Conservation (phyloP, 306 rosid species). For the barrel medic (Medicago truncatula) region DNA sequence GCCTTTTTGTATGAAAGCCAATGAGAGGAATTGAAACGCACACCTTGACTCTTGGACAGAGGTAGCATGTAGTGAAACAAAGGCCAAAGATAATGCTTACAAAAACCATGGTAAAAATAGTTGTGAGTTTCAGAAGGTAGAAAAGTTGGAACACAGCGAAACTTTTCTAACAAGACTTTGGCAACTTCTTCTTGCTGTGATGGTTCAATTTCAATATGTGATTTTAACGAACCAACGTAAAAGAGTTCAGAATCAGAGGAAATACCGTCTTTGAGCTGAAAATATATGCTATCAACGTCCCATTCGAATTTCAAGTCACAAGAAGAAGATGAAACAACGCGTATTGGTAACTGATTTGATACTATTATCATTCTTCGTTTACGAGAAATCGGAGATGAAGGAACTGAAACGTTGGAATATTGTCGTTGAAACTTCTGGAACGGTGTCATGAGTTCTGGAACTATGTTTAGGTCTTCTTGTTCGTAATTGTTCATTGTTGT, state of each 20-base stretch:
- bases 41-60: slow-evolving; percentile 57
- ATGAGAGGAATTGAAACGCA: slow-evolving; percentile 58
- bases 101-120: slow-evolving; percentile 71
- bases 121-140: slow-evolving; percentile 44
- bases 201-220: slow-evolving; percentile 45
- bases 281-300: slow-evolving; percentile 57
- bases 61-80: slow-evolving; percentile 83
- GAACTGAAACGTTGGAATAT: not conserved
- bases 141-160: slow-evolving; percentile 72
- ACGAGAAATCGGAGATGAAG: slow-evolving; percentile 22
- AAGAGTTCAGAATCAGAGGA: slow-evolving; percentile 55
- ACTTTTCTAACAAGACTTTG: slow-evolving; percentile 45
- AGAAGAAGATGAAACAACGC: slow-evolving; percentile 31
- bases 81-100: slow-evolving; percentile 88
- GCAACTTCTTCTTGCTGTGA: slow-evolving; percentile 62
- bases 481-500: too few species aligned
- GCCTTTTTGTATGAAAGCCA: slow-evolving; percentile 72
- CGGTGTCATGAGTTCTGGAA: too few species aligned
- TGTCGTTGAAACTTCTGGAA: not conserved
- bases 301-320: slow-evolving; percentile 56
- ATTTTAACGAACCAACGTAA: slow-evolving; percentile 66
- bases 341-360: slow-evolving; percentile 69
- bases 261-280: slow-evolving; percentile 71
- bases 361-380: slow-evolving; percentile 59
- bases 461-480: too few species aligned